Percentiles rank a stretch among this genome's conserved stretches.
phyloP scores from a whole-genome alignment of 1,139 yeast genomes.

The Yamadazyma friedrichii region DNA sequence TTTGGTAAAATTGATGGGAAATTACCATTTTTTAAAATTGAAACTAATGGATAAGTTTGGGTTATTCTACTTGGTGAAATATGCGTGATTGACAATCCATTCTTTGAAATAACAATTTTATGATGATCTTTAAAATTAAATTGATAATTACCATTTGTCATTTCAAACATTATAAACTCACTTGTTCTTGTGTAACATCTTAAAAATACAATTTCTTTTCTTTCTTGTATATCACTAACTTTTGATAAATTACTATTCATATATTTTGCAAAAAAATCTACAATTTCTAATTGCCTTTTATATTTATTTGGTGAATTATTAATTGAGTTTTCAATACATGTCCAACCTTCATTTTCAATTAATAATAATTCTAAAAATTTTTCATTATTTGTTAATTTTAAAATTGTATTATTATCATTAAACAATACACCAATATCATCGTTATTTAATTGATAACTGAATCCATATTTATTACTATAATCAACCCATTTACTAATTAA shows the following conservation, averaged over 20 bases:
- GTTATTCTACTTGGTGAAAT: constrained; percentile 76
- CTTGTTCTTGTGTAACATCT: constrained; percentile 79
- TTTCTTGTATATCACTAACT: constrained; percentile 60
- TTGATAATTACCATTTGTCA: constrained; percentile 90
- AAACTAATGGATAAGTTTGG: constrained; percentile 64
- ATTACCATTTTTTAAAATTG: constrained; percentile 59
- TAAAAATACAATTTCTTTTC: constrained; percentile 67
- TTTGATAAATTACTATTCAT: constrained; percentile 80
- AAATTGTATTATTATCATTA: constrained; percentile 77
- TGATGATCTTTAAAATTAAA: constrained; percentile 95
- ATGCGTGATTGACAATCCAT: constrained; percentile 76
- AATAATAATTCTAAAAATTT: constrained; percentile 62
- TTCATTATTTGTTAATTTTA: constrained; percentile 63
- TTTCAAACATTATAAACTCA: constrained; percentile 85
- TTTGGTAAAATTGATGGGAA: constrained; percentile 57
- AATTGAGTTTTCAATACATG: constrained; percentile 60
- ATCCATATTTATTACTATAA: constrained; percentile 92
- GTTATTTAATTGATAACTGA: constrained; percentile 87
- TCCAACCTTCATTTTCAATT: constrained; percentile 69
- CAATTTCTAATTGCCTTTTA: constrained; percentile 73
- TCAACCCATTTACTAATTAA: constrained; percentile 97
- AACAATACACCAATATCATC: constrained; percentile 92
- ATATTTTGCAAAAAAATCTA: constrained; percentile 79
- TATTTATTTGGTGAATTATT: constrained; percentile 59
- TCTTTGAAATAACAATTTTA: constrained; percentile 75